Evolutionary conservation across 768 basidiomycete genomes (phyloP).

Genomic region (Agrocybe praecox): DNA sequence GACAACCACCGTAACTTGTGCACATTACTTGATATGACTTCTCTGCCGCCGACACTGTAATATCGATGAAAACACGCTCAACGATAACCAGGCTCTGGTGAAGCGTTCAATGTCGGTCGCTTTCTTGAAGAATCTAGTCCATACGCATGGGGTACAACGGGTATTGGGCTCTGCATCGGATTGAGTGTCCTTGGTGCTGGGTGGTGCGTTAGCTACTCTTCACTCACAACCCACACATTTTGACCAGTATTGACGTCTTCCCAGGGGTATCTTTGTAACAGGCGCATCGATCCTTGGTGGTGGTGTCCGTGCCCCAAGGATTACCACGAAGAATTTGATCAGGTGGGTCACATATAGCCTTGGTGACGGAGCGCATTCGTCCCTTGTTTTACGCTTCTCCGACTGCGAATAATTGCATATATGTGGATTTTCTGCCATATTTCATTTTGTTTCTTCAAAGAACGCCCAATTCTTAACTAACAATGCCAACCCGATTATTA

Average conservation of each 20-base stretch:
- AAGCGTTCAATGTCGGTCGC: conserved; percentile 91
- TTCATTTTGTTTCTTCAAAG: neutral
- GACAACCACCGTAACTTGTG: neutral
- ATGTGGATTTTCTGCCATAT: neutral
- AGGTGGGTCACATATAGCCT: conserved; percentile 51
- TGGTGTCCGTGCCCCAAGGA: conserved; percentile 91
- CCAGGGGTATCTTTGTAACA: conserved; percentile 96
- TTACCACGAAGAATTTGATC: conserved; percentile 96
- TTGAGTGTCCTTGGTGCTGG: conserved; percentile 93
- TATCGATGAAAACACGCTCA: neutral
- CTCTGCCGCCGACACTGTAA: no score
- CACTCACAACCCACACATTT: neutral
- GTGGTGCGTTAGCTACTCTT: conserved; percentile 62
- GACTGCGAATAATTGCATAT: no score
- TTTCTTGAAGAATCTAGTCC: conserved; percentile 95
- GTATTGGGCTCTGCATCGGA: conserved; percentile 92
- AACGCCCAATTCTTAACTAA: neutral
- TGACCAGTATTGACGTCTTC: neutral
- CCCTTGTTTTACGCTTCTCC: no score
- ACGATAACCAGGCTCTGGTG: conserved; percentile 68
- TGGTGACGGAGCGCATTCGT: no score
- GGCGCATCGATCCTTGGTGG: conserved; percentile 97
- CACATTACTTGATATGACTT: no score
- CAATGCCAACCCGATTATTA: conserved; percentile 28
- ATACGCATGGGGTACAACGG: conserved; percentile 89